Evolutionary conservation across 2,329 filamentous ascomycete species (phyloP).

Genomic region (Colletotrichum musae): DNA sequence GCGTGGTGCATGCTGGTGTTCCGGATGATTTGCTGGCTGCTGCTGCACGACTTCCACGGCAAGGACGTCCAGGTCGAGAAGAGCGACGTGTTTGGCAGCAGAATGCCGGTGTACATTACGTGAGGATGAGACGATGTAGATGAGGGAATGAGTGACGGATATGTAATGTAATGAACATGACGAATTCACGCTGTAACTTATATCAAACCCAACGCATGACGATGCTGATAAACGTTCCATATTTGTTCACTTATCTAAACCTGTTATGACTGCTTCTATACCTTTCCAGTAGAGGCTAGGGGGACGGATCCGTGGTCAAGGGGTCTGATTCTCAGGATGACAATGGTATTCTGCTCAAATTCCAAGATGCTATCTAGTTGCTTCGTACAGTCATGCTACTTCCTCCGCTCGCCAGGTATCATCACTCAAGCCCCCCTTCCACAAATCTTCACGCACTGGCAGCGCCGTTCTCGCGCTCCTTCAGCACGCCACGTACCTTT

Average conservation of each 20-base stretch:
- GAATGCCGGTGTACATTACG: constrained; percentile 54
- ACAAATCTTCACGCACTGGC: not conserved
- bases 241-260: too few species aligned
- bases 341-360: not conserved
- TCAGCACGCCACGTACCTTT: constrained; percentile 57
- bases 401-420: not conserved
- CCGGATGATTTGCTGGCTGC: constrained; percentile 55
- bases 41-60: constrained; percentile 55
- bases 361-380: not conserved
- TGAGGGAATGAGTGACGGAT: not conserved
- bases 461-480: constrained; percentile 43
- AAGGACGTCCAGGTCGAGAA: constrained; percentile 52
- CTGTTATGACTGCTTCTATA: not conserved
- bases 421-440: not conserved
- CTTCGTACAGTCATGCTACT: not conserved
- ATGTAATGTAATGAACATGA: not conserved
- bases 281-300: too few species aligned
- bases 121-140: not conserved
- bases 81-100: constrained; percentile 51
- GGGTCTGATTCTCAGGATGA: not conserved
- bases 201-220: too few species aligned
- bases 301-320: too few species aligned
- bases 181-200: not conserved
- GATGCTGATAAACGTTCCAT: accelerated
- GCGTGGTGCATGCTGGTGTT: constrained; percentile 55